Percentiles rank a stretch among this genome's conserved stretches.
Evolutionary conservation across 2,329 filamentous ascomycete genomes (phyloP).

Genomic region (Blumeria graminis): DNA sequence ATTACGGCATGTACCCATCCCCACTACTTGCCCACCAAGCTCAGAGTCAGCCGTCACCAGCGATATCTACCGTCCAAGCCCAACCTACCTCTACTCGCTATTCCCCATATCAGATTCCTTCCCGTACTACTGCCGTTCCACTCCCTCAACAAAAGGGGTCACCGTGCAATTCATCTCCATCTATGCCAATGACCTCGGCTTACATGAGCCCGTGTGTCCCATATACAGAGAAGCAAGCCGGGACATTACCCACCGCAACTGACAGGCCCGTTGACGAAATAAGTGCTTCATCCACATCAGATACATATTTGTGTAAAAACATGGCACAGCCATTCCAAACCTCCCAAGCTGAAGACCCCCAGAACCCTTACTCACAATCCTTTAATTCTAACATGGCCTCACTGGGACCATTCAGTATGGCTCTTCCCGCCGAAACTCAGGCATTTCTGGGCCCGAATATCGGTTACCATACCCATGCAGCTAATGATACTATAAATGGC

Average conservation of each 20-base stretch:
- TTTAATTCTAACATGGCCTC: not conserved
- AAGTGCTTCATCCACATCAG: no score
- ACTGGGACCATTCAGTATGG: constrained; percentile 18
- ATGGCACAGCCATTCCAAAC: not conserved
- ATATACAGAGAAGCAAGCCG: no score
- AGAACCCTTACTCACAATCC: not conserved
- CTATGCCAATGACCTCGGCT: no score
- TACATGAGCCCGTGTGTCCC: no score
- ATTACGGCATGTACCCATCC: constrained; percentile 12
- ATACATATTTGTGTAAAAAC: no score
- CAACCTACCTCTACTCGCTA: constrained; percentile 16
- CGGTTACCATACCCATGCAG: constrained; percentile 21
- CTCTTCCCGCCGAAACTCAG: constrained; percentile 27
- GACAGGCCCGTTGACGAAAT: no score
- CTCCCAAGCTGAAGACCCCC: not conserved
- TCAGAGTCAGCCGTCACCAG: constrained; percentile 2
- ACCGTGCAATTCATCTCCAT: no score
- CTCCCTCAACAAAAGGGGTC: constrained; percentile 17
- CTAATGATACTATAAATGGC: constrained; percentile 22
- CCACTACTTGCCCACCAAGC: constrained; percentile 12
- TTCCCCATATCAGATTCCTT: constrained; percentile 18
- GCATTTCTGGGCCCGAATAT: constrained; percentile 24
- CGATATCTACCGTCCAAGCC: constrained; percentile 2
- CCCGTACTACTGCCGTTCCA: constrained; percentile 13
- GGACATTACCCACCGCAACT: no score